phyloP scores from a whole-genome alignment of 2,329 filamentous ascomycete species.

The Xylaria sp. region DNA sequence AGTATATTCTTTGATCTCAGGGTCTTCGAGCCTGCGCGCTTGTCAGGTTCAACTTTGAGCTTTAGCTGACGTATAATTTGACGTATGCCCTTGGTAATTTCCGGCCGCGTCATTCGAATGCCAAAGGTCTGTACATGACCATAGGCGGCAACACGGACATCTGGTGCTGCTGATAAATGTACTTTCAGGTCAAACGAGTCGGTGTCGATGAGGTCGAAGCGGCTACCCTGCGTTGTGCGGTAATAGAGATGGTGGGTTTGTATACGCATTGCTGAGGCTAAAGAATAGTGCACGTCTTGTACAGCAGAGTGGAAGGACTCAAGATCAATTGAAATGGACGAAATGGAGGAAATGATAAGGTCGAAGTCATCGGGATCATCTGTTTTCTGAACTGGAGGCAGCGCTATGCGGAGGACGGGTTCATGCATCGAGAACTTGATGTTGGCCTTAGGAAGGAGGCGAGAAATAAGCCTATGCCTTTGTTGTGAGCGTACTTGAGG shows the following conservation, averaged over 20 bases:
- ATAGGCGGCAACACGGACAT: conserved; percentile 82
- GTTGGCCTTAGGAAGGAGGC: conserved; percentile 91
- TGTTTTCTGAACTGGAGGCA: conserved; percentile 78
- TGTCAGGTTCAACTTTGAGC: conserved; percentile 74
- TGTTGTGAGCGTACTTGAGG: conserved; percentile 57
- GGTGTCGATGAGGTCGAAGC: conserved; percentile 87
- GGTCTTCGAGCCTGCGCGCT: conserved; percentile 60
- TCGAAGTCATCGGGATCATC: conserved; percentile 85
- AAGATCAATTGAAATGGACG: conserved; percentile 89
- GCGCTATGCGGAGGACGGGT: conserved; percentile 87
- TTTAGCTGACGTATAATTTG: conserved; percentile 90
- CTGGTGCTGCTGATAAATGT: conserved; percentile 84
- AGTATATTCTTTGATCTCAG: conserved; percentile 74
- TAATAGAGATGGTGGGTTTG: conserved; percentile 94
- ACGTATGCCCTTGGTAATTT: conserved; percentile 91
- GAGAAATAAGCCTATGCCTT: conserved; percentile 80
- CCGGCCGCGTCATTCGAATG: conserved; percentile 87
- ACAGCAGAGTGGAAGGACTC: conserved; percentile 94
- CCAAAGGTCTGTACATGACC: conserved; percentile 88
- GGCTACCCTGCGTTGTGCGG: conserved; percentile 83
- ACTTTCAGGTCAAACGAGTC: conserved; percentile 89
- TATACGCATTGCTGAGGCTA: conserved; percentile 83
- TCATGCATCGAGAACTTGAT: conserved; percentile 98
- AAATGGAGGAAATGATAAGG: conserved; percentile 93
- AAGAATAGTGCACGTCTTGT: conserved; percentile 85